phyloP scores from a whole-genome alignment of 2,329 filamentous ascomycete genomes.

The Beauveria varroae region DNA sequence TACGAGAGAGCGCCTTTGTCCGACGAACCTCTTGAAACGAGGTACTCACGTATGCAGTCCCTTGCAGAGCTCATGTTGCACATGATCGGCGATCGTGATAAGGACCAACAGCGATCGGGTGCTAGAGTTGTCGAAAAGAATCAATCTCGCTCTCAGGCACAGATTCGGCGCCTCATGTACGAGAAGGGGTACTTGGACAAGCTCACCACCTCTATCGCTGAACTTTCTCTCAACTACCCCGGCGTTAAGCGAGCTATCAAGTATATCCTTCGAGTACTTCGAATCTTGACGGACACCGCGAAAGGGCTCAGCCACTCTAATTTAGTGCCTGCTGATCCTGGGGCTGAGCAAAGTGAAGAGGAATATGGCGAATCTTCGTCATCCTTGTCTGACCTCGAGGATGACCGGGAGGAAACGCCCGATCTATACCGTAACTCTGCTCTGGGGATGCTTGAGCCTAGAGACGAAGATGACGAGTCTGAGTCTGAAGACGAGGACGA shows the following conservation, averaged over 20 bases:
- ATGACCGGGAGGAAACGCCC: conserved; percentile 87
- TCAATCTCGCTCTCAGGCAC: conserved; percentile 59
- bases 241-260: conserved; percentile 91
- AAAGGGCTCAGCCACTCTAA: conserved; percentile 77
- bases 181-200: conserved; percentile 93
- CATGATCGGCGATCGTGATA: conserved; percentile 78
- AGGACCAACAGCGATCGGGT: conserved; percentile 39
- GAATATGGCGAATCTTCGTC: conserved; percentile 74
- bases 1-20: conserved; percentile 83
- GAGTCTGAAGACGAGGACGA: conserved; percentile 61
- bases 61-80: conserved; percentile 88
- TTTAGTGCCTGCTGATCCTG: conserved; percentile 59
- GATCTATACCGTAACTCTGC: conserved; percentile 96
- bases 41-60: conserved; percentile 81
- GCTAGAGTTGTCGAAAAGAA: conserved; percentile 31
- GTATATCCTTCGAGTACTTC: conserved; percentile 86
- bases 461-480: conserved; percentile 72
- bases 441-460: conserved; percentile 85
- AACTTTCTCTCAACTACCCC: conserved; percentile 91
- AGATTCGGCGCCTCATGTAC: conserved; percentile 92
- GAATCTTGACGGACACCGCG: conserved; percentile 79
- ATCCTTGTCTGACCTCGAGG: conserved; percentile 80
- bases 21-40: conserved; percentile 70
- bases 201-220: conserved; percentile 84
- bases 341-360: conserved; percentile 67